Evolutionary conservation across 768 basidiomycete species (phyloP), one percentile per base, ranked within the genome.

Genomic region (Tricholoma flavovirens): DNA sequence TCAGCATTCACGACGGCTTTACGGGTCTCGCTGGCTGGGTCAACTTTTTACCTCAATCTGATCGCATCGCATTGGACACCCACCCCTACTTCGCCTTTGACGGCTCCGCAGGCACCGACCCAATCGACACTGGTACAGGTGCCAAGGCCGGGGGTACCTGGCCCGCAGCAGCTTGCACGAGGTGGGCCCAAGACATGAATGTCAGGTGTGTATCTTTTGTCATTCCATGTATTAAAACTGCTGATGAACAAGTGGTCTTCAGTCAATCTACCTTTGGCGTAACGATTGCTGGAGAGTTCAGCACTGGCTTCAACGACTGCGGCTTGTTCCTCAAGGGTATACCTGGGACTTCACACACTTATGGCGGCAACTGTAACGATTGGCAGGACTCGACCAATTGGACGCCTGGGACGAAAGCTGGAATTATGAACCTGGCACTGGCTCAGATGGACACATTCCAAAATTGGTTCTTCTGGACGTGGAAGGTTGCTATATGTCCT

Each of bases 231-330:
- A 3, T 26, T 26, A 26, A 26, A 26, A 26, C 24, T 5, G 24
- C 24, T 26, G 17, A 55, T 53, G 15, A 50, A 52, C 26, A 9
- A 10, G 49, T 60, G 29, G 26, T 24, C 49, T 51, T 48, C 29
- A 66, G 65, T 56, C 65, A 62, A 56, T 50, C 57, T 26, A 42
- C 59, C 42, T 90, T 89, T 61, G 90, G 90, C 11, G 69, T 91
- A 42, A 83, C 83, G 6, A 61, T 85, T 21, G 82, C 85, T 1
- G 90, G 88, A 43, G 90, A 93, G 69, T 92, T 84, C 68, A 85
- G 84, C 56, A 75, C 78, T 14, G 87, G 80, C 14, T 75, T 71
- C 66, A 88, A 86, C 64, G 73, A 79, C 46, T 88, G 87, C 60
- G 85, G 64, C 7, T 59, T 65, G 17, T 66, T 59, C 56, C 57